These are phyloP conservation scores for Debaryomycetaceae sp. DNA, from an alignment of 1,139 yeast species.

Conservation along the genomic window DNA sequence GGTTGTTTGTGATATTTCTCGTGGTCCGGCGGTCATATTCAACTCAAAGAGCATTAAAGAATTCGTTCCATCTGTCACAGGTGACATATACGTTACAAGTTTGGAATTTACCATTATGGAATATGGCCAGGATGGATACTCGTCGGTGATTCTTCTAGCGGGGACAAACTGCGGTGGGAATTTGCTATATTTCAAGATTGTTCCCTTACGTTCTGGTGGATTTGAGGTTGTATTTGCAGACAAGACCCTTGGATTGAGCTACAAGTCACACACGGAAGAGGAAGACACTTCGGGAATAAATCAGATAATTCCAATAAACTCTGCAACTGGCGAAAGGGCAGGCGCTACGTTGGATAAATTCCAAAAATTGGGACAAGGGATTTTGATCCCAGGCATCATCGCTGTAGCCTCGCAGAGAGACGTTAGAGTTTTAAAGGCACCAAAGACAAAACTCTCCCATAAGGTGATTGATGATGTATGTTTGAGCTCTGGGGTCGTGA, in stretches of 20 bases:
- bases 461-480: constrained; percentile 63
- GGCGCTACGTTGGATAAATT: constrained; percentile 60
- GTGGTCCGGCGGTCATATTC: constrained; percentile 80
- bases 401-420: constrained; percentile 60
- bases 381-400: constrained; percentile 59
- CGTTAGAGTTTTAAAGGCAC: constrained; percentile 59
- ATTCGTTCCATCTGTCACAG: constrained; percentile 35
- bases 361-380: constrained; percentile 60
- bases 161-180: constrained; percentile 82
- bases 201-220: constrained; percentile 69
- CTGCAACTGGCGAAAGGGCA: constrained; percentile 58
- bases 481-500: constrained; percentile 40
- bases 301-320: constrained; percentile 56
- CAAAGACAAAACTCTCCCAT: constrained; percentile 60
- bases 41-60: constrained; percentile 43
- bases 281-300: constrained; percentile 51
- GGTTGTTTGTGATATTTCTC: constrained; percentile 66
- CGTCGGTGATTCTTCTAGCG: constrained; percentile 66
- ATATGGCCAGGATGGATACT: constrained; percentile 60
- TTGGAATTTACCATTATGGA: constrained; percentile 74
- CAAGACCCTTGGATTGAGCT: constrained; percentile 38
- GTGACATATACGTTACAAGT: constrained; percentile 47
- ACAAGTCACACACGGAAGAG: constrained; percentile 29
- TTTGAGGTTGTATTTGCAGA: constrained; percentile 60
- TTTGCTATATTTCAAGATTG: constrained; percentile 58